Evolutionary conservation across 2,329 filamentous ascomycete genomes (phyloP), one percentile per base, ranked within the genome.

Genomic region (Hawksworthiomyces lignivorus): DNA sequence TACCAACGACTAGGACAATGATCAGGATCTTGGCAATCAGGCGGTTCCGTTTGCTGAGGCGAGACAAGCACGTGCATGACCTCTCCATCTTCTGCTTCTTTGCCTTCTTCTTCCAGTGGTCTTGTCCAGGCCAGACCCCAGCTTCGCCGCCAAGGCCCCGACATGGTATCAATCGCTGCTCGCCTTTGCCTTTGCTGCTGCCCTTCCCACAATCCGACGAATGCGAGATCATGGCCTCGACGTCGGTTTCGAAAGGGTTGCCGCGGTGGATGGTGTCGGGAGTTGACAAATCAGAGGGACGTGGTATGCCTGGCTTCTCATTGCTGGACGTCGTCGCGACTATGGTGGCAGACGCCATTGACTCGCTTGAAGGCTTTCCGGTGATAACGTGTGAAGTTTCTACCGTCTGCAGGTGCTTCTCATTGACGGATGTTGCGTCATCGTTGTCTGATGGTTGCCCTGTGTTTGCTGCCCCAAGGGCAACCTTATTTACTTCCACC

Each of bases 31-130:
- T 78, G 50, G 62, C 62, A 27, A 71, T 62, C 47, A 80, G 67
- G 28, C 68, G 67, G 49, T 71, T 77, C 36, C 72, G 70, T 52
- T 66, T 68, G 62, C 66, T 73, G 39, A 80, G 64, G 24, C 60
- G 58, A 33, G 71, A 69, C 60, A 80, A 62, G 48, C 67, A 74
- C 42, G 68, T 68, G 57, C 74, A 77, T 41, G 63, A 68, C 47
- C 64, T 60, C 38, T 66, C 62, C 46, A 67, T 70, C 62, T 76
- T 76, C 45, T 72, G 71, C 10, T 65, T 69, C 59, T 72, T 73
- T 47, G 73, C 73, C 63, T 77, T 75, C 46, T 68, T 64, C 57
- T 72, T 74, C 75, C 77, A 79, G 54, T 78, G 69, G 19, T 70
- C 67, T 54, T 75, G 69, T 43, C 72, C 70, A 5, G 77, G 77